These are phyloP conservation scores for Aspergillus sp. DNA, from an alignment of 2,329 filamentous ascomycete genomes.

Conservation along the genomic window DNA sequence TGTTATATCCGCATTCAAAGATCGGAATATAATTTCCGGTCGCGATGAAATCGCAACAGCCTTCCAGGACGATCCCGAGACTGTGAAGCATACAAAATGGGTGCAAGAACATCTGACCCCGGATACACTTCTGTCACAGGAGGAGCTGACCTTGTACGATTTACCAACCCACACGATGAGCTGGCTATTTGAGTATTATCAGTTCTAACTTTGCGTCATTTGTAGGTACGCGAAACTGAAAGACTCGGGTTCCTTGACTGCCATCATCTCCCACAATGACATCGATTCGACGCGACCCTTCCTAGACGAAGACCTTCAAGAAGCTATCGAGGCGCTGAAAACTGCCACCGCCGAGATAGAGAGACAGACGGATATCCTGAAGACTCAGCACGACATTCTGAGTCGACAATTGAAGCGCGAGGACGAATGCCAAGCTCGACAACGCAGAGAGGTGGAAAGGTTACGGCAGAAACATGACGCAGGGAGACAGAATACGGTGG, in stretches of 20 bases:
- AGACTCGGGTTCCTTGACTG: conserved; percentile 33
- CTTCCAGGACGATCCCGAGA: conserved; percentile 27
- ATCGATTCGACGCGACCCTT: conserved; percentile 41
- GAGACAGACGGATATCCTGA: conserved; percentile 39
- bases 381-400: conserved; percentile 37
- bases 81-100: conserved; percentile 36
- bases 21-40: conserved; percentile 35
- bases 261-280: conserved; percentile 33
- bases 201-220: neutral
- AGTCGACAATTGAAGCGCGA: conserved; percentile 31
- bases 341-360: conserved; percentile 42
- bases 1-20: conserved; percentile 34
- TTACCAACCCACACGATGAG: neutral
- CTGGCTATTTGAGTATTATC: neutral
- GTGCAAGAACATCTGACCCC: conserved; percentile 35
- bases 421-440: conserved; percentile 28
- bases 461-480: conserved; percentile 41
- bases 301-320: conserved; percentile 44
- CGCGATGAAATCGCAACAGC: conserved; percentile 34
- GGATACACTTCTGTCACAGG: conserved; percentile 44
- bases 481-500: conserved; percentile 38
- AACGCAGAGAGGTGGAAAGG: conserved; percentile 33
- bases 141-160: conserved; percentile 44
- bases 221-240: conserved; percentile 42
- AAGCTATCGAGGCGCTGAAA: conserved; percentile 41